Evolutionary conservation across 2,329 filamentous ascomycete species (phyloP), one percentile per base, ranked within the genome.

Genomic region (Cladophialophora bantiana): DNA sequence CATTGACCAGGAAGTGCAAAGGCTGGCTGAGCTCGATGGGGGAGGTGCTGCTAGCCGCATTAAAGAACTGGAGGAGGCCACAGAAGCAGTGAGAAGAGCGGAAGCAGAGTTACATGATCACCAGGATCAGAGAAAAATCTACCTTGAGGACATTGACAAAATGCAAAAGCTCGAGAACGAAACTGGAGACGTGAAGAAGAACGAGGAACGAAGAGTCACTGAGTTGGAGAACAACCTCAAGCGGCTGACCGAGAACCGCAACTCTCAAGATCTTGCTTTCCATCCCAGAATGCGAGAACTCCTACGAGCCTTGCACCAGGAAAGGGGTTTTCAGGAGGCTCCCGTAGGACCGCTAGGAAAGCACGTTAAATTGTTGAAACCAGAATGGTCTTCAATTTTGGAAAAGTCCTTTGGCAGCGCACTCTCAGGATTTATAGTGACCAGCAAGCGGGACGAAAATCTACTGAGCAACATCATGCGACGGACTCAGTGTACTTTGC

Each of bases 281-380:
- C 86, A 89, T 50, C 54, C 31, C 12, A 71, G 69, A 34, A 73
- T 96, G 73, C 82, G 84, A 0, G 79, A 82, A 1, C 84, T 97
- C 2, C 79, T 96, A 6, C 83, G 80, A 61, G 85, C 84, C n/a
- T 91, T 98, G 68, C 83, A 87, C 5, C 80, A 82, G n/a, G 92
- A 96, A 65, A 77, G 70, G 2, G 83, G 88, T 0, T 98, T 96
- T 75, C 81, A 83, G 31, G 81, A 86, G 52, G 89, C 85, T 68
- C 95, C 95, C 1, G 83, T 98, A 38, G 95, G 95, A 0, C 95
- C 95, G 0, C 82, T 98, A 13, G 95, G 94, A 35, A 82, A 88
- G 31, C 86, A 95, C 74, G 84, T 99, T 59, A 89, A 88, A 71
- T 81, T 99, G 31, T 81, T 88, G 40, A 89, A 94, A 71, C 90